phyloP scores from a whole-genome alignment of 1,139 yeast species.

The Pichia inconspicua region DNA sequence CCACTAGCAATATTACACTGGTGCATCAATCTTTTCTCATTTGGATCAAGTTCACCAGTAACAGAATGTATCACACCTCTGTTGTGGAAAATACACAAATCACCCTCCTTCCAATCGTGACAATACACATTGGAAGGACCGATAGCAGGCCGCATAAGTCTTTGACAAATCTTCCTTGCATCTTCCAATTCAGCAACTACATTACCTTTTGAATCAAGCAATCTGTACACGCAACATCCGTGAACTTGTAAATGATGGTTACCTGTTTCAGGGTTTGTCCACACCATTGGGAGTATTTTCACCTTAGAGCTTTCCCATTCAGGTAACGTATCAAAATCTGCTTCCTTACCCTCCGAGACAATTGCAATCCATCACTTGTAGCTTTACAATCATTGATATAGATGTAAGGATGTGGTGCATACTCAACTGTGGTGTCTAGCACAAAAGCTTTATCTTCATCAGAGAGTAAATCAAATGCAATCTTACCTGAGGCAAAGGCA shows the following conservation, averaged over 20 bases:
- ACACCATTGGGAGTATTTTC: conserved; percentile 72
- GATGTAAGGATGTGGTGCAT: conserved; percentile 89
- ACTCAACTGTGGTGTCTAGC: conserved; percentile 66
- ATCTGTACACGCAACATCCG: conserved; percentile 71
- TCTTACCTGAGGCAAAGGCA: conserved; percentile 75
- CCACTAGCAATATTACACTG: conserved; percentile 89
- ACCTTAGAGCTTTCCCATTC: conserved; percentile 73
- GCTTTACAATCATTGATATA: conserved; percentile 75
- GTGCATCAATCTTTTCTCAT: conserved; percentile 80
- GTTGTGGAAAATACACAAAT: conserved; percentile 75
- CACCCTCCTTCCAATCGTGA: conserved; percentile 78
- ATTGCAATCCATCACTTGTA: conserved; percentile 77
- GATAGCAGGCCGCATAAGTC: conserved; percentile 80
- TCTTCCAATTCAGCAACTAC: conserved; percentile 50
- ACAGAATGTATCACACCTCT: conserved; percentile 88
- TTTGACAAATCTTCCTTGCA: conserved; percentile 64
- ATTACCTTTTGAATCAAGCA: conserved; percentile 54
- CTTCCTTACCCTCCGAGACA: conserved; percentile 72
- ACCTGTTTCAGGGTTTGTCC: conserved; percentile 88
- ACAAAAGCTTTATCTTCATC: conserved; percentile 69
- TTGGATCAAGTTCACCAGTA: conserved; percentile 74
- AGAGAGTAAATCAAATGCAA: conserved; percentile 58
- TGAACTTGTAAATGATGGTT: conserved; percentile 78
- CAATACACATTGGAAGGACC: conserved; percentile 66
- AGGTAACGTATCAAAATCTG: conserved; percentile 59